Evolutionary conservation across 257 asterid genomes (phyloP).

Genomic region (Jasminum sambac): DNA sequence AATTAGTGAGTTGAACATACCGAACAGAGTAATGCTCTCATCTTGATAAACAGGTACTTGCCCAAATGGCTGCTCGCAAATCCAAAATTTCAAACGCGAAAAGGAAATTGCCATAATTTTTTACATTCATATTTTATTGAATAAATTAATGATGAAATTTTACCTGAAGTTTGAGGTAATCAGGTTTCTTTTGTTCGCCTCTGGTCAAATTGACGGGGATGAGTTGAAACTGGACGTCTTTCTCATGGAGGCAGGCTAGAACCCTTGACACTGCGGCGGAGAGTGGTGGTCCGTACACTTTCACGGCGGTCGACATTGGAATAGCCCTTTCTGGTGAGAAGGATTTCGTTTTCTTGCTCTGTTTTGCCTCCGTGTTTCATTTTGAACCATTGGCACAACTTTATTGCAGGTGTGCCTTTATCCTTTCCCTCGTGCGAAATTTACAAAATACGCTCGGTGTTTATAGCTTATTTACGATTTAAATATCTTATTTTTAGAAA

Average conservation of each 20-base stretch:
- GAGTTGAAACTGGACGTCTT: slow-evolving; percentile 70
- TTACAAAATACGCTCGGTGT: no score
- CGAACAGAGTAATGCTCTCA: slow-evolving; percentile 64
- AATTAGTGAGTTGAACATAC: slow-evolving; percentile 31
- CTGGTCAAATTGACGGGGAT: slow-evolving; percentile 67
- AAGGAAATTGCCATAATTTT: no score
- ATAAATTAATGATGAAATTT: no score
- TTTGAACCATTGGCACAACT: not conserved
- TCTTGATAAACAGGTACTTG: slow-evolving; percentile 91
- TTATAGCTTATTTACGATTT: no score
- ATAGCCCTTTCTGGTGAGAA: not conserved
- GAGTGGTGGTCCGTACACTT: slow-evolving; percentile 73
- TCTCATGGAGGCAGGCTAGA: slow-evolving; percentile 68
- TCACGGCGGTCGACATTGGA: slow-evolving; percentile 67
- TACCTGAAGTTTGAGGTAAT: slow-evolving; percentile 83
- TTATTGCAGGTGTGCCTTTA: not conserved
- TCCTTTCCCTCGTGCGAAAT: not conserved
- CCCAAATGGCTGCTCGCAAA: slow-evolving; percentile 71
- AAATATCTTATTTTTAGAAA: no score
- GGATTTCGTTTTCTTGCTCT: not conserved
- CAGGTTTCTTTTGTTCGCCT: slow-evolving; percentile 77
- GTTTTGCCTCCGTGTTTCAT: not conserved
- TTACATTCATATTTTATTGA: no score
- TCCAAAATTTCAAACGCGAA: not conserved
- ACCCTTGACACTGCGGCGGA: slow-evolving; percentile 80